These are phyloP conservation scores for Globisporangium spinosum DNA, from an alignment of 352 stramenopile genomes.

Conservation along the genomic window DNA sequence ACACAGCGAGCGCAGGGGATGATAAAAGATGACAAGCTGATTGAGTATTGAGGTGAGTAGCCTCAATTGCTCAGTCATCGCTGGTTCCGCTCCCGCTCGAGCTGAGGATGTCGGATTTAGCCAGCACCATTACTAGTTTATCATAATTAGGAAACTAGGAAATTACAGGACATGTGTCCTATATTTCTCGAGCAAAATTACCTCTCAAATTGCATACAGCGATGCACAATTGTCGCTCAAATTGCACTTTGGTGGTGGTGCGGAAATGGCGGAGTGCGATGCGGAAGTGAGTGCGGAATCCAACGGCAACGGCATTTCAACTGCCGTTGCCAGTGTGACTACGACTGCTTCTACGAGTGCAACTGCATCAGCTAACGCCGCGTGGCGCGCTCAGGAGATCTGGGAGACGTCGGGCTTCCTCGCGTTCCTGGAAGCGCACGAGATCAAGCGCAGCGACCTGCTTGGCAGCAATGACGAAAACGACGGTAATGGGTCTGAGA, in stretches of 20 bases:
- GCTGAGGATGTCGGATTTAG: too few species aligned
- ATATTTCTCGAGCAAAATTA: not conserved
- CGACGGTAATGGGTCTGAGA: conserved; percentile 11
- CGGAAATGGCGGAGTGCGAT: not conserved
- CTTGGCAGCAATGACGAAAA: conserved; percentile 12
- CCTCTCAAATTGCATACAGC: not conserved
- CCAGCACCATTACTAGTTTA: too few species aligned
- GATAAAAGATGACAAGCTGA: too few species aligned
- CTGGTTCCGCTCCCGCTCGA: too few species aligned
- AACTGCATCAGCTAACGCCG: not conserved
- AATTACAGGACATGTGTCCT: not conserved
- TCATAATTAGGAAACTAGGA: not conserved
- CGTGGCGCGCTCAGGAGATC: conserved; percentile 37
- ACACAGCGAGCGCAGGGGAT: too few species aligned
- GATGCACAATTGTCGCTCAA: not conserved
- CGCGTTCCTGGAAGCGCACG: conserved; percentile 50
- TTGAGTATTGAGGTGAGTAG: too few species aligned
- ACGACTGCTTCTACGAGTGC: not conserved
- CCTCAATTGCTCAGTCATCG: too few species aligned
- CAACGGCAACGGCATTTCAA: not conserved
- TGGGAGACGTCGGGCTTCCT: conserved; percentile 53
- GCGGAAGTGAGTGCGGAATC: not conserved
- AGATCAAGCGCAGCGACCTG: conserved; percentile 43
- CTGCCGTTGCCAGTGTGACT: not conserved
- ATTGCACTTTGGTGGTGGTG: not conserved